Conservation (phyloP, 1,284 basidiomycete species). For the Puccinia polysora region DNA sequence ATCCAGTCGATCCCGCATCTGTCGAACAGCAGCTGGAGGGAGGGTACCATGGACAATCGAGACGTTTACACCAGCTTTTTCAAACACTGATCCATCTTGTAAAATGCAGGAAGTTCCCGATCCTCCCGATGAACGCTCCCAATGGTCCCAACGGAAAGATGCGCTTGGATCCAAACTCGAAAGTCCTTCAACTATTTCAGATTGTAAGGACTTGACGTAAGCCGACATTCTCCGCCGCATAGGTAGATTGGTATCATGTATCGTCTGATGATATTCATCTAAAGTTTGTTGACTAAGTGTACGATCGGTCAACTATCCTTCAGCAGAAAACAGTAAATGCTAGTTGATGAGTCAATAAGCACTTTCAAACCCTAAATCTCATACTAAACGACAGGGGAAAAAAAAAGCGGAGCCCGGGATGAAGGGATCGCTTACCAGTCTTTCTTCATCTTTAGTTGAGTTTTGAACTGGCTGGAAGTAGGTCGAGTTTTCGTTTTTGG, state of each 20-base stretch:
- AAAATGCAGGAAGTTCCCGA: conserved; percentile 84
- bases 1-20: conserved; percentile 69
- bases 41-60: conserved; percentile 84
- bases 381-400: background rate
- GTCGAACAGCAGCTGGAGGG: conserved; percentile 78
- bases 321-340: background rate
- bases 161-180: conserved; percentile 71
- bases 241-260: conserved; percentile 48
- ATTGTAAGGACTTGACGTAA: conserved; percentile 75
- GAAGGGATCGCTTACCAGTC: background rate
- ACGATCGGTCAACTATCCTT: background rate
- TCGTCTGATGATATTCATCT: background rate
- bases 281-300: background rate
- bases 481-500: too few relatives aligned
- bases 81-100: conserved; percentile 68
- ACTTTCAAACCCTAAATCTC: too few relatives aligned
- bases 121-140: conserved; percentile 78
- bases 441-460: background rate
- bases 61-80: conserved; percentile 96
- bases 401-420: background rate
- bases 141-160: conserved; percentile 79
- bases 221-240: conserved; percentile 78
- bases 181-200: conserved; percentile 72
- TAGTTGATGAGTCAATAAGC: too few relatives aligned
- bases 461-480: conserved; percentile 17